A percentile compares a stretch with the other conserved stretches of the same genome.
Conservation (phyloP, 225 moss, liverwort and hornwort genomes). For the Ulota crispa region DNA sequence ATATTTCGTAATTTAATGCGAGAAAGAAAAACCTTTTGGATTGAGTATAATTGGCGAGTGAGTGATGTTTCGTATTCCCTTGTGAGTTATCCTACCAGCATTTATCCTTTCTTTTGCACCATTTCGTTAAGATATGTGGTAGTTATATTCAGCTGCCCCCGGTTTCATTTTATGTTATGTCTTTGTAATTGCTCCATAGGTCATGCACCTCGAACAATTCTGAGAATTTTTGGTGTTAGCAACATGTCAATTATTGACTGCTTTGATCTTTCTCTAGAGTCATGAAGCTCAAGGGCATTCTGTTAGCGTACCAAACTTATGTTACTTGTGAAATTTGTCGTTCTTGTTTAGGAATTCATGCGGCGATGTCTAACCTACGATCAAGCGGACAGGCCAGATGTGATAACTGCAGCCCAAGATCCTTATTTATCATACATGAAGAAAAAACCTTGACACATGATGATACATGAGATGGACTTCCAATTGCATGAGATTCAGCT, state of each 20-base stretch:
- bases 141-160: not conserved
- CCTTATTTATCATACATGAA: constrained; percentile 88
- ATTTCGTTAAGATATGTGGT: not conserved
- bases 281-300: not conserved
- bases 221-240: not conserved
- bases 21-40: not conserved
- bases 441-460: constrained; percentile 60
- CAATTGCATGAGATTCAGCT: constrained; percentile 9
- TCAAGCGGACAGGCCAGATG: constrained; percentile 87
- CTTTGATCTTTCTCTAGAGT: not conserved
- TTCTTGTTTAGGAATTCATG: constrained; percentile 68
- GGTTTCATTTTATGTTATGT: not conserved
- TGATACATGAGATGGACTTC: not conserved
- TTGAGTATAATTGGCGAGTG: not conserved
- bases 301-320: not conserved
- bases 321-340: not conserved
- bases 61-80: not conserved
- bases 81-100: not conserved
- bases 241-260: not conserved
- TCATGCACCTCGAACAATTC: not conserved
- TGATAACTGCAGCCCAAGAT: constrained; percentile 84
- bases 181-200: not conserved
- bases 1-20: not conserved
- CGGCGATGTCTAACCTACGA: constrained; percentile 87
- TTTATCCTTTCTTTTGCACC: not conserved